These are phyloP conservation scores for Pyrenophora teres DNA, from an alignment of 2,329 filamentous ascomycete species.

Conservation along the genomic window DNA sequence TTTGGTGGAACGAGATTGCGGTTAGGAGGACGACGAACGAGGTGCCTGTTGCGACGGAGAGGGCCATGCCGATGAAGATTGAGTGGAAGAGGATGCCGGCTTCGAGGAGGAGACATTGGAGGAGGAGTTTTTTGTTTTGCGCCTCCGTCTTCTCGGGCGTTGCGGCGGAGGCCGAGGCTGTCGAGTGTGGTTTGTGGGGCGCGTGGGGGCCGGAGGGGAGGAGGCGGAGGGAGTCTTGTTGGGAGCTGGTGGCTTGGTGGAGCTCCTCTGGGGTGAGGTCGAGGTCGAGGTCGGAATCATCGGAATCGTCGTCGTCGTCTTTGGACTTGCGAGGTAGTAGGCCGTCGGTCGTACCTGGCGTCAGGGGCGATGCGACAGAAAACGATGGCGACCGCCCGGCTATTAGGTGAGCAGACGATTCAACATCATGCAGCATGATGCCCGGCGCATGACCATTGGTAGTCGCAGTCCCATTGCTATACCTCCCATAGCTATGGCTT, in stretches of 20 bases:
- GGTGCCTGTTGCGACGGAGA: constrained; percentile 68
- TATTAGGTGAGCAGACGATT: constrained; percentile 42
- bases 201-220: constrained; percentile 27
- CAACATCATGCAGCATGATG: constrained; percentile 40
- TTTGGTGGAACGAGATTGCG: constrained; percentile 74
- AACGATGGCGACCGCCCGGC: constrained; percentile 41
- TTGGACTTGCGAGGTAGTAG: constrained; percentile 12
- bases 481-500: constrained; percentile 41
- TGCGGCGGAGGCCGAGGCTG: constrained; percentile 9
- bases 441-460: constrained; percentile 33
- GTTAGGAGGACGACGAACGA: constrained; percentile 69
- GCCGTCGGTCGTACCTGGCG: constrained; percentile 18
- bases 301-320: constrained; percentile 30
- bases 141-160: constrained; percentile 45
- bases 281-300: constrained; percentile 42
- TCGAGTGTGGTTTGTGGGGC: constrained; percentile 23
- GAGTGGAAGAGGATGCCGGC: constrained; percentile 80
- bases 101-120: constrained; percentile 76
- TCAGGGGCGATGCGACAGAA: constrained; percentile 30
- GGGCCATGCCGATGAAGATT: constrained; percentile 74
- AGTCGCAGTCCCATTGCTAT: constrained; percentile 25
- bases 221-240: constrained; percentile 41
- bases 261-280: constrained; percentile 45
- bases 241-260: constrained; percentile 27
- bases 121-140: constrained; percentile 64